These are phyloP conservation scores for Biscogniauxia marginata DNA, from an alignment of 2,329 filamentous ascomycete species.

Conservation along the genomic window DNA sequence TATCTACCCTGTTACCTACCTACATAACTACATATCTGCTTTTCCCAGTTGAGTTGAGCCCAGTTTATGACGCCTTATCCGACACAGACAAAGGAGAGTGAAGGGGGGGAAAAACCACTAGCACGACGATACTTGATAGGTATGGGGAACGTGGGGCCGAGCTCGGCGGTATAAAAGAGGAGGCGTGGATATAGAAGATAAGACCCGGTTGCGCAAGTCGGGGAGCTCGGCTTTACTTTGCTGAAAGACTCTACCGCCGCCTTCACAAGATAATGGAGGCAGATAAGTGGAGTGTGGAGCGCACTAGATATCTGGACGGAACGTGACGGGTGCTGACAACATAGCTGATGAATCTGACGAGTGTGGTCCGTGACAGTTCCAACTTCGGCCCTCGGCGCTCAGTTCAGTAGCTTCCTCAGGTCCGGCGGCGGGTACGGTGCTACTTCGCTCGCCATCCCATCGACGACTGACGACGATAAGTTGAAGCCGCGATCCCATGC, in stretches of 20 bases:
- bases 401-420: not conserved
- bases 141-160: slow-evolving; percentile 29
- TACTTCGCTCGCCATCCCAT: not conserved
- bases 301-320: slow-evolving; percentile 29
- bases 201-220: slow-evolving; percentile 15
- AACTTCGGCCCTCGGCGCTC: not conserved
- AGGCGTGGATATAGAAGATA: slow-evolving; percentile 25
- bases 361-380: not conserved
- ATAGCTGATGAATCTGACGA: not conserved
- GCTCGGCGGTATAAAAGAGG: slow-evolving; percentile 20
- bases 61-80: not conserved
- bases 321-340: slow-evolving; percentile 15
- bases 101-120: slow-evolving; percentile 11
- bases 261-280: slow-evolving; percentile 17
- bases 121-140: slow-evolving; percentile 19
- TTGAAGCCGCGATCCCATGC: not conserved
- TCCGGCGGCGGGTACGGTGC: not conserved
- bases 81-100: not conserved
- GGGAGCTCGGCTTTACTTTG: slow-evolving; percentile 16
- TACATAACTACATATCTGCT: not conserved
- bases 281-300: slow-evolving; percentile 21
- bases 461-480: not conserved
- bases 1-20: not conserved
- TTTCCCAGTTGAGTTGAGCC: not conserved
- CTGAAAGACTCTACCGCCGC: not conserved